phyloP scores from a whole-genome alignment of 352 stramenopile genomes.

The Pythium periplocum region DNA sequence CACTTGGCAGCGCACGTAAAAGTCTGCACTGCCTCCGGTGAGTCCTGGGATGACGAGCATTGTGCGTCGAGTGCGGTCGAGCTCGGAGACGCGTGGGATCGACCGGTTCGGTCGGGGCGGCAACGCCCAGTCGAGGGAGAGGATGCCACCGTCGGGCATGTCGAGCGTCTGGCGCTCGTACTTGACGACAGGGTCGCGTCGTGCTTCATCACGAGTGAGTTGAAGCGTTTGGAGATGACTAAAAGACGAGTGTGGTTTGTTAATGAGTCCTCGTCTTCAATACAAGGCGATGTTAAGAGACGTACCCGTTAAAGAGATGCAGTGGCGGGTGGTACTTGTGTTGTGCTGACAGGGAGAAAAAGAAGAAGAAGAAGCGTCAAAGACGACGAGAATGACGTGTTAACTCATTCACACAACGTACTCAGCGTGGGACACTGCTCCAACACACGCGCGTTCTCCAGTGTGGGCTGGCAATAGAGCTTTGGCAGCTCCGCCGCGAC shows the following conservation, averaged over 20 bases:
- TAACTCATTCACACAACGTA: conserved; percentile 15
- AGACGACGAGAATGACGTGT: background rate
- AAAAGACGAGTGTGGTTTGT: background rate
- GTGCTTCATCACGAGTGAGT: conserved; percentile 30
- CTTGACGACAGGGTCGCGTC: conserved; percentile 21
- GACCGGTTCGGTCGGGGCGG: conserved; percentile 14
- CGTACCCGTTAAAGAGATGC: conserved; percentile 52
- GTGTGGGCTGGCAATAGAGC: conserved; percentile 36
- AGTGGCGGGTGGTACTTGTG: conserved; percentile 47
- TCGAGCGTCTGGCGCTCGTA: conserved; percentile 61
- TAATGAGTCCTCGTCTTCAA: background rate
- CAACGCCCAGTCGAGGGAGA: conserved; percentile 73
- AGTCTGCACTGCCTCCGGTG: conserved; percentile 52
- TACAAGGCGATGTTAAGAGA: background rate
- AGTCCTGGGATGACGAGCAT: conserved; percentile 54
- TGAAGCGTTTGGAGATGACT: conserved; percentile 55
- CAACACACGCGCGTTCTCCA: conserved; percentile 31
- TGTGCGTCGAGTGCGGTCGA: conserved; percentile 31
- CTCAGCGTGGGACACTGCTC: conserved; percentile 38
- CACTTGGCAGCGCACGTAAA: conserved; percentile 59
- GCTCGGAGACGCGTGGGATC: conserved; percentile 15
- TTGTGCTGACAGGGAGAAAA: conserved; percentile 20
- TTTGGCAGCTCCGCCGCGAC: conserved; percentile 30
- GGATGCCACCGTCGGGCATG: conserved; percentile 55
- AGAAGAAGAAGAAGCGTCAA: background rate